A percentile compares a stretch with the other conserved stretches of the same genome.
Conservation (phyloP, 768 basidiomycete species). For the Royoungia palumana region DNA sequence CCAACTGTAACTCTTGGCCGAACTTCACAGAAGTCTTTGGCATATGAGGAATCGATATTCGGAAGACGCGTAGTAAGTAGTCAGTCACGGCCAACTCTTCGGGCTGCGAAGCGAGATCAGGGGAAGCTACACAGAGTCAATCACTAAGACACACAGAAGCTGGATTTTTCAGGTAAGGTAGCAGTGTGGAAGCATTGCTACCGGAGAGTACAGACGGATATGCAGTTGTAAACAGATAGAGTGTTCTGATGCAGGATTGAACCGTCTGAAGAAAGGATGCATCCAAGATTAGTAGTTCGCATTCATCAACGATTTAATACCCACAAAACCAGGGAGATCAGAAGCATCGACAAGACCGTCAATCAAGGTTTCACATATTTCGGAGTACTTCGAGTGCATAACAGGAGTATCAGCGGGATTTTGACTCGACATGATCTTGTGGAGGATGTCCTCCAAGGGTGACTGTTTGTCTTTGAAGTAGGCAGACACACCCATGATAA, state of each 20-base stretch:
- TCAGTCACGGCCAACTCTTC: constrained; percentile 86
- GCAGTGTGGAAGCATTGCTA: constrained; percentile 75
- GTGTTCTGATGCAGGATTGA: constrained; percentile 79
- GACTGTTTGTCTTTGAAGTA: constrained; percentile 82
- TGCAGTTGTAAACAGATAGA: constrained; percentile 78
- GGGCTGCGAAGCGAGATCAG: constrained; percentile 38
- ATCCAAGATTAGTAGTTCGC: no score
- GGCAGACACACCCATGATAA: constrained; percentile 84
- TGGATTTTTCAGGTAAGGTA: constrained; percentile 88
- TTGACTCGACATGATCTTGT: constrained; percentile 77
- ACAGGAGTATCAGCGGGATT: constrained; percentile 48
- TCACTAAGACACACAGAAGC: constrained; percentile 53
- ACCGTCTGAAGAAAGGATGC: constrained; percentile 51
- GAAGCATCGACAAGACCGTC: constrained; percentile 87
- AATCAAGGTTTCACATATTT: constrained; percentile 83
- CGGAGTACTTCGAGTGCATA: constrained; percentile 67
- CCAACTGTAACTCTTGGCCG: constrained; percentile 76
- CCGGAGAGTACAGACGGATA: constrained; percentile 84
- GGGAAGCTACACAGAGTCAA: not conserved
- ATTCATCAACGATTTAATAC: constrained; percentile 24
- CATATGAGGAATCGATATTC: constrained; percentile 80
- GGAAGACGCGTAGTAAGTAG: constrained; percentile 85
- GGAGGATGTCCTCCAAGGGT: constrained; percentile 79
- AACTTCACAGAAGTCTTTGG: constrained; percentile 88
- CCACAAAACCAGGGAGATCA: constrained; percentile 71